A percentile compares a stretch with the other conserved stretches of the same genome.
phyloP scores from a whole-genome alignment of 1,284 basidiomycete genomes.

The Peniophora sp. region DNA sequence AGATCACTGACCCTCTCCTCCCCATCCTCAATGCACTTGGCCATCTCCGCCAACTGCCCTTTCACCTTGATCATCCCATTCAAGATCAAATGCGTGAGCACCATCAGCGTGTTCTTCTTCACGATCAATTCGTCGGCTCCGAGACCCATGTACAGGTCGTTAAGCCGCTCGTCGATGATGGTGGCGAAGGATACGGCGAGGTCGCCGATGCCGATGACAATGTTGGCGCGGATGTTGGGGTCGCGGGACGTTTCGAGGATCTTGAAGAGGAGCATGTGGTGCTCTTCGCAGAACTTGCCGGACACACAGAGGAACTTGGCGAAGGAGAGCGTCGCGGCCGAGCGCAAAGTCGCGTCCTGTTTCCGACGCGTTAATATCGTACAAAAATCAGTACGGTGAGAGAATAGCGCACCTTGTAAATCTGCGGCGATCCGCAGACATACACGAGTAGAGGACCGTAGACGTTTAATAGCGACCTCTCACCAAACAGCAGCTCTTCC shows the following conservation, averaged over 20 bases:
- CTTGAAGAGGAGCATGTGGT: conserved; percentile 87
- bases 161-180: conserved; percentile 95
- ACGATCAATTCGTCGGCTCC: conserved; percentile 83
- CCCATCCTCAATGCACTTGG: conserved; percentile 95
- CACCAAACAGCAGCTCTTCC: conserved; percentile 81
- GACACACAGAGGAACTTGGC: conserved; percentile 98
- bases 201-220: conserved; percentile 95
- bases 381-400: not conserved
- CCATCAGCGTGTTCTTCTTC: conserved; percentile 99
- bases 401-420: conserved; percentile 62
- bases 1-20: conserved; percentile 87
- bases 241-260: conserved; percentile 89
- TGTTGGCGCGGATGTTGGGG: conserved; percentile 87
- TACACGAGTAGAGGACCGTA: conserved; percentile 89
- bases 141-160: conserved; percentile 90
- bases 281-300: conserved; percentile 86
- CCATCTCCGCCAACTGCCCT: conserved; percentile 98
- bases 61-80: conserved; percentile 99
- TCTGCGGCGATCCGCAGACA: conserved; percentile 83
- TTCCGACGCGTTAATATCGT: not conserved
- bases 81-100: conserved; percentile 92
- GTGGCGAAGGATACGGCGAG: conserved; percentile 95
- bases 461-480: conserved; percentile 74
- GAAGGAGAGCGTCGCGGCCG: conserved; percentile 83
- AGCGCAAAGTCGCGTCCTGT: conserved; percentile 80